These are phyloP conservation scores for Trichopus zeylanicus DNA, from an alignment of 116 monocot genomes.

Conservation along the genomic window DNA sequence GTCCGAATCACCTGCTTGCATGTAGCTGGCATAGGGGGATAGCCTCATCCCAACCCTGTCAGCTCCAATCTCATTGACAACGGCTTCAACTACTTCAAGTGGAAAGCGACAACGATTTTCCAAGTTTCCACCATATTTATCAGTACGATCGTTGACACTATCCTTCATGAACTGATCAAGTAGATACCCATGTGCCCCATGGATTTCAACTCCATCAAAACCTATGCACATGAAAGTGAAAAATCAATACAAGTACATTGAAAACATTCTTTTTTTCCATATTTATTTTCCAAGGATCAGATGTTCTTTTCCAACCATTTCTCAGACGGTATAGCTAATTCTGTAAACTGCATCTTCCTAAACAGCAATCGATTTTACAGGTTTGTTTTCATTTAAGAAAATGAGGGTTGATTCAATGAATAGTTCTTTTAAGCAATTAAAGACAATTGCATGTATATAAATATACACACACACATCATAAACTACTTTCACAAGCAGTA, in stretches of 20 bases:
- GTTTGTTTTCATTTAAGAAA: no score
- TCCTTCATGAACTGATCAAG: conserved; percentile 50
- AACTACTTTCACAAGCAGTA: no score
- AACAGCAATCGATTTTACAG: no score
- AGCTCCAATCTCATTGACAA: conserved; percentile 13
- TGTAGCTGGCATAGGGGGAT: conserved; percentile 3
- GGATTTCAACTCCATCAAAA: conserved; percentile 59
- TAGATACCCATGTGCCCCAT: conserved; percentile 45
- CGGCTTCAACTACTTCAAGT: conserved; percentile 41
- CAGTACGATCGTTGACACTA: conserved; percentile 35
- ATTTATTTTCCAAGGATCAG: no score
- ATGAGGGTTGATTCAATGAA: no score
- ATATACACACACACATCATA: no score
- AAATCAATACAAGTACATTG: background rate
- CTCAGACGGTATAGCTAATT: no score
- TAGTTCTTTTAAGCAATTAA: no score
- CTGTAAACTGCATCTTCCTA: no score
- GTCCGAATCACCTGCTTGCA: conserved; percentile 2
- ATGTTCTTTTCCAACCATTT: no score
- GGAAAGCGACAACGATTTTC: conserved; percentile 59
- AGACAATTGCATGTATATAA: no score
- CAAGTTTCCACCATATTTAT: conserved; percentile 46
- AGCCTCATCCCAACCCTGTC: conserved; percentile 10
- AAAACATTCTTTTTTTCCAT: no score
- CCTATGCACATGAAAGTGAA: conserved; percentile 8